phyloP scores from a whole-genome alignment of 2,329 filamentous ascomycete genomes.

The Penicillium psychrosexuale region DNA sequence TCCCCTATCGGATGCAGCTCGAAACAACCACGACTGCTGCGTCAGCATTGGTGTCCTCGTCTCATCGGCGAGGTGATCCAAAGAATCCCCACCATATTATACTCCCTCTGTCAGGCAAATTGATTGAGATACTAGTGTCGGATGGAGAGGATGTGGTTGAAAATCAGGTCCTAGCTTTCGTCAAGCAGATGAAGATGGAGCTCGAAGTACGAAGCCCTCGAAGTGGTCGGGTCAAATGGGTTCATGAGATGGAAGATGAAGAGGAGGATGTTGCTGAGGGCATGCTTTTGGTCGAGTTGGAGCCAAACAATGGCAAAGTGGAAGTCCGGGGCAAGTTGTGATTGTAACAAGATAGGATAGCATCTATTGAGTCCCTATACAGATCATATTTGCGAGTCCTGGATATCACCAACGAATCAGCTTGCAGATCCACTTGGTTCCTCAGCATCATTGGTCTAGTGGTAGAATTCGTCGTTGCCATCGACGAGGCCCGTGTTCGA shows the following conservation, averaged over 20 bases:
- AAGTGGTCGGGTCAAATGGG: constrained; percentile 51
- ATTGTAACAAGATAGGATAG: background rate
- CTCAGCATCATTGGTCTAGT: constrained; percentile 45
- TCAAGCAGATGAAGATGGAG: constrained; percentile 69
- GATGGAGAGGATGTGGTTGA: constrained; percentile 50
- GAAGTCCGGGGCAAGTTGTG: constrained; percentile 33
- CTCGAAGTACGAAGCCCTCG: constrained; percentile 56
- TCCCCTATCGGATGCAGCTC: constrained; percentile 47
- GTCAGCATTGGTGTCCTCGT: constrained; percentile 36
- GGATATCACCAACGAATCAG: constrained; percentile 9
- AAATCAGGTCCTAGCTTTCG: constrained; percentile 56
- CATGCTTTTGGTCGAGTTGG: constrained; percentile 51
- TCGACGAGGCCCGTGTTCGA: constrained; percentile 49
- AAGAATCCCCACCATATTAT: constrained; percentile 52
- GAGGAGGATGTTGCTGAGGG: constrained; percentile 55
- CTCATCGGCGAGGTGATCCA: constrained; percentile 51
- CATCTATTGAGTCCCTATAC: background rate
- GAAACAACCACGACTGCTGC: constrained; percentile 48
- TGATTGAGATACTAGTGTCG: constrained; percentile 59
- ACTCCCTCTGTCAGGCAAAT: constrained; percentile 57
- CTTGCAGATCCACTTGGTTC: background rate
- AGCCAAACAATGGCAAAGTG: constrained; percentile 25
- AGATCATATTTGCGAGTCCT: background rate
- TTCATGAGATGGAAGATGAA: constrained; percentile 52
- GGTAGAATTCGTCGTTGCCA: constrained; percentile 48